These are phyloP conservation scores for Dactylellina cionopaga DNA, from an alignment of 2,329 filamentous ascomycete genomes.

Conservation along the genomic window DNA sequence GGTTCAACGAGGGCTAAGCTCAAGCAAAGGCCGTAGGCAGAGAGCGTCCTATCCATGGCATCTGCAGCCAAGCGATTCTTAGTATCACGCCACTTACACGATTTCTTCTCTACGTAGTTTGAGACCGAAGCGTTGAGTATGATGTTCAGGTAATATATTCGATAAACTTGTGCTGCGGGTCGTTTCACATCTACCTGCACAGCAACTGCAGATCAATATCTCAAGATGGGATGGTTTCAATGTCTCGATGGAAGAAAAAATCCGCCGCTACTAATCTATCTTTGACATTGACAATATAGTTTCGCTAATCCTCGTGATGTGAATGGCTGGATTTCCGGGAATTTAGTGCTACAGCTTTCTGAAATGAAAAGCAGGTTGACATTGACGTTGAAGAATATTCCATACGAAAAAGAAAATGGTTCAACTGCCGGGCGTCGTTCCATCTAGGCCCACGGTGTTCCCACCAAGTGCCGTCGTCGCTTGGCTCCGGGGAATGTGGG, in stretches of 20 bases:
- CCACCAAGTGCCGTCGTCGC: too few species aligned
- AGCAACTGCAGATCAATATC: slow-evolving; percentile 30
- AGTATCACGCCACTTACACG: neutral
- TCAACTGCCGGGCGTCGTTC: too few species aligned
- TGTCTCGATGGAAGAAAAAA: slow-evolving; percentile 4
- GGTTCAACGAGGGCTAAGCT: neutral
- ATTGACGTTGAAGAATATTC: neutral
- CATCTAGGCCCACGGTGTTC: too few species aligned
- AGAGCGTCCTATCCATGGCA: slow-evolving; percentile 3
- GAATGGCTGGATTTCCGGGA: slow-evolving; percentile 13
- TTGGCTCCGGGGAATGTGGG: slow-evolving; percentile 14
- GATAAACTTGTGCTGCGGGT: neutral
- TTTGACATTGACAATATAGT: neutral
- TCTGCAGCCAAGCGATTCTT: neutral
- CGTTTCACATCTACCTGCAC: slow-evolving; percentile 3
- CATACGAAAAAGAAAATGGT: too few species aligned
- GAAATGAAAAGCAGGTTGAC: neutral
- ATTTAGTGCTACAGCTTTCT: neutral
- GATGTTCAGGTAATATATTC: too few species aligned
- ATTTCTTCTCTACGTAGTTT: too few species aligned
- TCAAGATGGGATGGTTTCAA: slow-evolving; percentile 6
- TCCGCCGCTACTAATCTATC: neutral
- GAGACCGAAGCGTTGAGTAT: too few species aligned
- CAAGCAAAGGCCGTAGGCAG: neutral
- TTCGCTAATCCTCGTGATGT: slow-evolving; percentile 24